Evolutionary conservation across 495 filamentous ascomycete genomes (phyloP).

Genomic region (Amphirosellinia nigrospora): DNA sequence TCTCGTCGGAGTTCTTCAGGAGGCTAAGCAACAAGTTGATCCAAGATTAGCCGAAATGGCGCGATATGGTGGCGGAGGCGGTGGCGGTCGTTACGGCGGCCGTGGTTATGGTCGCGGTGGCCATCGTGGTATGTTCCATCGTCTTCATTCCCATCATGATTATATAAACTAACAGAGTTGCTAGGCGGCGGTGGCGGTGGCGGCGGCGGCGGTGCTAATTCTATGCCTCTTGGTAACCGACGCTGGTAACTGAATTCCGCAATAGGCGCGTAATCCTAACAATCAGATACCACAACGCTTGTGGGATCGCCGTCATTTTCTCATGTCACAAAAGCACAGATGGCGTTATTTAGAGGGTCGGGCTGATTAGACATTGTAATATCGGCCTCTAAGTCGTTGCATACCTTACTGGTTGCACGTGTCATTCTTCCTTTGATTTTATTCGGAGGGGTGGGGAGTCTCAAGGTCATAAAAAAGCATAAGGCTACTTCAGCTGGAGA

Average conservation of each 20-base stretch:
- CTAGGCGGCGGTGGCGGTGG: slow-evolving; percentile 32
- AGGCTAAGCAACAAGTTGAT: slow-evolving; percentile 98
- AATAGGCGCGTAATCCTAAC: slow-evolving; percentile 9
- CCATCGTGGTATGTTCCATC: slow-evolving; percentile 58
- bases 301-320: slow-evolving; percentile 27
- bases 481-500: background rate
- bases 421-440: slow-evolving; percentile 26
- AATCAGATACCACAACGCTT: background rate
- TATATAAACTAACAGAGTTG: slow-evolving; percentile 26
- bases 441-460: slow-evolving; percentile 20
- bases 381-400: slow-evolving; percentile 25
- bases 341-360: slow-evolving; percentile 43
- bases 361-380: slow-evolving; percentile 41
- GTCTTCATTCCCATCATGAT: background rate
- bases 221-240: slow-evolving; percentile 53
- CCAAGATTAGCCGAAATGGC: slow-evolving; percentile 95
- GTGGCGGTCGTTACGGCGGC: slow-evolving; percentile 68
- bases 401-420: slow-evolving; percentile 32
- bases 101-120: slow-evolving; percentile 67
- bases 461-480: slow-evolving; percentile 4
- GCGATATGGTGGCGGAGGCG: slow-evolving; percentile 87
- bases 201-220: slow-evolving; percentile 48
- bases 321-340: slow-evolving; percentile 36
- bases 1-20: slow-evolving; percentile 86
- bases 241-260: slow-evolving; percentile 48